Evolutionary conservation across 768 basidiomycete genomes (phyloP).

Genomic region (Leccinum imitatum): DNA sequence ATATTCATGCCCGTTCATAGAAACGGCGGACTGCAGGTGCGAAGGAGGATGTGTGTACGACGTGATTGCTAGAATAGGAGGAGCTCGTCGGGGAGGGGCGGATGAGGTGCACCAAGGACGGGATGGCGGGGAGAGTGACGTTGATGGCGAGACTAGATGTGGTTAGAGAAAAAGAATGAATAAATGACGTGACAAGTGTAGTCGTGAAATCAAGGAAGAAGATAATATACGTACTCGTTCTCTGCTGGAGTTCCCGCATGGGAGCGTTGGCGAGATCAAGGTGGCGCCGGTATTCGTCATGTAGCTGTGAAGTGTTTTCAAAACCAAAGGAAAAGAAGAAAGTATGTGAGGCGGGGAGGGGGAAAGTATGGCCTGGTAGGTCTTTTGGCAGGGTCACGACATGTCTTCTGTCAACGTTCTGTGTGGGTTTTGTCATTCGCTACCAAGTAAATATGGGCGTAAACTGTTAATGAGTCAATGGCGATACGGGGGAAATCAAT

Average conservation of each 20-base stretch:
- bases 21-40: conserved; percentile 6
- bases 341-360: too few species aligned
- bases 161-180: not conserved
- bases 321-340: too few species aligned
- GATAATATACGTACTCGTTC: conserved; percentile 27
- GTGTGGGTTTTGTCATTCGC: too few species aligned
- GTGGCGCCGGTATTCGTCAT: conserved; percentile 28
- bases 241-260: conserved; percentile 33
- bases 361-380: too few species aligned
- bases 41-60: conserved; percentile 16
- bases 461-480: too few species aligned
- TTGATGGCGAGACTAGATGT: conserved; percentile 31
- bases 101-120: conserved; percentile 32
- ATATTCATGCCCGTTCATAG: conserved; percentile 27
- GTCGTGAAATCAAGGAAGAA: not conserved
- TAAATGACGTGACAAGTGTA: not conserved
- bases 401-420: too few species aligned
- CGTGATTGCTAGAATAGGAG: conserved; percentile 16
- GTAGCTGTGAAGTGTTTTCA: conserved; percentile 9
- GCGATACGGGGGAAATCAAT: too few species aligned
- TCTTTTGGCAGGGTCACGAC: too few species aligned
- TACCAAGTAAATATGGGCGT: too few species aligned
- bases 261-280: conserved; percentile 28
- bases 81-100: conserved; percentile 26
- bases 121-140: conserved; percentile 32